phyloP scores from a whole-genome alignment of 495 filamentous ascomycete genomes.

The Neurospora sp. region DNA sequence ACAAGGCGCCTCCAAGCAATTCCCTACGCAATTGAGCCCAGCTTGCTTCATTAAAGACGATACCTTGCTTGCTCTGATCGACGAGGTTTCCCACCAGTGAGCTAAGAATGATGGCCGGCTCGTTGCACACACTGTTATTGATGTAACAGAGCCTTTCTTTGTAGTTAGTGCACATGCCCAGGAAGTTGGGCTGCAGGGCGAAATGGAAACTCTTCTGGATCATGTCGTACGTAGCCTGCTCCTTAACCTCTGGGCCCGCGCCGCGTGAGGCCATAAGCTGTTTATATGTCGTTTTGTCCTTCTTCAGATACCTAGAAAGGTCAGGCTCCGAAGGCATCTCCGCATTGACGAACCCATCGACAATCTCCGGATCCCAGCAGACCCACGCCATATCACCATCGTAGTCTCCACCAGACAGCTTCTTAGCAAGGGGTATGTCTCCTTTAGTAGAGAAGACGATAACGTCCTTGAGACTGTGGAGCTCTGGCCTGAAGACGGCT shows the following conservation, averaged over 20 bases:
- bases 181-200: constrained; percentile 51
- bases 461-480: constrained; percentile 73
- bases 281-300: constrained; percentile 43
- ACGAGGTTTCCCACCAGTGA: constrained; percentile 69
- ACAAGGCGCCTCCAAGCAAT: constrained; percentile 22
- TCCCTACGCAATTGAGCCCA: constrained; percentile 43
- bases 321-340: constrained; percentile 40
- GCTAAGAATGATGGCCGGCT: constrained; percentile 48
- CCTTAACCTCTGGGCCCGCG: not conserved
- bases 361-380: constrained; percentile 76
- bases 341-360: constrained; percentile 65
- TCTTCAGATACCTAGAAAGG: constrained; percentile 45
- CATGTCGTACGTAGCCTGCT: constrained; percentile 29
- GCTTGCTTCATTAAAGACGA: constrained; percentile 48
- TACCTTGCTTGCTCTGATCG: constrained; percentile 72
- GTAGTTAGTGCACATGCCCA: constrained; percentile 66
- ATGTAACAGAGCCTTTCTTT: constrained; percentile 62
- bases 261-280: constrained; percentile 25
- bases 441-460: constrained; percentile 76
- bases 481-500: constrained; percentile 49
- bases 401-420: constrained; percentile 89
- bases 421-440: constrained; percentile 57
- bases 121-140: constrained; percentile 45
- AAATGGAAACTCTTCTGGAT: constrained; percentile 51
- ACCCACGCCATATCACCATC: constrained; percentile 87